Conservation (phyloP, 1,139 yeast genomes). For the Taphrina pruni region DNA sequence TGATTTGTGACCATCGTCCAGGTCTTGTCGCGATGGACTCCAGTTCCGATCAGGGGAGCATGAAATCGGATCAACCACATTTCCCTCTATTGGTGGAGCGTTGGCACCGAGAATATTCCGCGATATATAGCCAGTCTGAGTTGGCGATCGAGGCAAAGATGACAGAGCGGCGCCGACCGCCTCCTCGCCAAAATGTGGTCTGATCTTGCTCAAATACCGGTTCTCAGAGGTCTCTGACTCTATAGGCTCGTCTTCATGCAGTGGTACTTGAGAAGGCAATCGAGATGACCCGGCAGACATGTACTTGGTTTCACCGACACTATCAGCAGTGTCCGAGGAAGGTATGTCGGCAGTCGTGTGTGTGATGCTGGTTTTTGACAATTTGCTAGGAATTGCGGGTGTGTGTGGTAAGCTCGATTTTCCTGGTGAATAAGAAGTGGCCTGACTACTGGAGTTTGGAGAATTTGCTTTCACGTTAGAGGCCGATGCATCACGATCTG, state of each 20-base stretch:
- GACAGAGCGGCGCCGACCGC: background rate
- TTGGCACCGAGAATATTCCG: background rate
- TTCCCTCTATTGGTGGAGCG: background rate
- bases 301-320: background rate
- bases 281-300: background rate
- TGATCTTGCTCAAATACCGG: background rate
- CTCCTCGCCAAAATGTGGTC: background rate
- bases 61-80: background rate
- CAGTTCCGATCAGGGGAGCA: background rate
- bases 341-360: background rate
- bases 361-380: conserved; percentile 49
- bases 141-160: background rate
- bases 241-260: background rate
- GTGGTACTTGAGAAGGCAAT: background rate
- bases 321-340: background rate
- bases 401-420: conserved; percentile 47
- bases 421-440: conserved; percentile 43
- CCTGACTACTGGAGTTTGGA: conserved; percentile 50
- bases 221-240: background rate
- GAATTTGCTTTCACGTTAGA: conserved; percentile 47
- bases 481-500: background rate
- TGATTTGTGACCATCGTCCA: background rate
- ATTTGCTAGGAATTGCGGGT: conserved; percentile 52
- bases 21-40: background rate
- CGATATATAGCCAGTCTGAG: background rate